A percentile compares a stretch with the other conserved stretches of the same genome.
Evolutionary conservation across 768 basidiomycete genomes (phyloP).

Genomic region (Terana coerulea): DNA sequence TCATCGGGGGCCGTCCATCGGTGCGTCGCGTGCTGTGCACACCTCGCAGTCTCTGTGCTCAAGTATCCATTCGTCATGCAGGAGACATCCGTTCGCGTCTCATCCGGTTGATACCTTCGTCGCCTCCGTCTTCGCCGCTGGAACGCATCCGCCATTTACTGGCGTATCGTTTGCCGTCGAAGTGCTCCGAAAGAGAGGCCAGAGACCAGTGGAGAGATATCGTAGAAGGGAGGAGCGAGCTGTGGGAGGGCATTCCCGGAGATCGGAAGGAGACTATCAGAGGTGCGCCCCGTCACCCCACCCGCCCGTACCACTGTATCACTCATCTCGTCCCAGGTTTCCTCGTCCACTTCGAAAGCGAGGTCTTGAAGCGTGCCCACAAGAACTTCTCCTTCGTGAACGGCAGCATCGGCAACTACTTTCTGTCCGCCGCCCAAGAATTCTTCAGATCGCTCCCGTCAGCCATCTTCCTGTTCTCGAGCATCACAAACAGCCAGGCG

Average conservation of each 20-base stretch:
- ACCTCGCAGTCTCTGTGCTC: too few relatives aligned
- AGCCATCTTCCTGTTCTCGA: conserved; percentile 91
- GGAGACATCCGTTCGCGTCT: conserved; percentile 89
- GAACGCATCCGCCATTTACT: conserved; percentile 75
- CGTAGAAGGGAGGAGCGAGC: conserved; percentile 76
- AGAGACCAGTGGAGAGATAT: conserved; percentile 91
- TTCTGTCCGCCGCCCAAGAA: conserved; percentile 81
- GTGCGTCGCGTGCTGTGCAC: conserved; percentile 32
- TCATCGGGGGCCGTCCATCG: conserved; percentile 82
- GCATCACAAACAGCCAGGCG: conserved; percentile 82
- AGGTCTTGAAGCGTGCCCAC: conserved; percentile 83
- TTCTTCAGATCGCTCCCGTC: conserved; percentile 93
- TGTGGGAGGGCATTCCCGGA: conserved; percentile 84
- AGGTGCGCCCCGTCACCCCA: conserved; percentile 47
- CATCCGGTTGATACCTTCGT: conserved; percentile 78
- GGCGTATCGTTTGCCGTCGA: conserved; percentile 71
- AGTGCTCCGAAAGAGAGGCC: conserved; percentile 67
- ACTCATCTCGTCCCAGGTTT: conserved; percentile 55
- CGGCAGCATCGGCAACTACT: conserved; percentile 90
- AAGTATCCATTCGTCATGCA: conserved; percentile 27
- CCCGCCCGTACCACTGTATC: neutral
- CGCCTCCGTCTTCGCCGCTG: conserved; percentile 55
- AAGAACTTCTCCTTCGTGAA: conserved; percentile 94
- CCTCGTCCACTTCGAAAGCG: conserved; percentile 87
- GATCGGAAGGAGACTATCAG: conserved; percentile 91